Evolutionary conservation across 2,329 filamentous ascomycete genomes (phyloP).

Genomic region (Samsoniella hepiali): DNA sequence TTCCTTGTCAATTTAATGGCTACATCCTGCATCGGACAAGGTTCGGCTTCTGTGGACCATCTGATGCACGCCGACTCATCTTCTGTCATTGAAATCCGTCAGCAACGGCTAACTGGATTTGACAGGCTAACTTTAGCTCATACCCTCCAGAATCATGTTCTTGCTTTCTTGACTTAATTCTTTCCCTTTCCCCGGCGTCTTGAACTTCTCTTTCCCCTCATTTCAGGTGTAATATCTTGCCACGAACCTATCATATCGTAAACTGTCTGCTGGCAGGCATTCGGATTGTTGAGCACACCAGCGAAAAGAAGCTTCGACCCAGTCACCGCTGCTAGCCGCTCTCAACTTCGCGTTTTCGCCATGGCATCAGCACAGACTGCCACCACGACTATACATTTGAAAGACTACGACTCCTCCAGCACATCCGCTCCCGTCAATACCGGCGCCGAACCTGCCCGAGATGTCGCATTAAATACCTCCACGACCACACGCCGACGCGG

Average conservation of each 20-base stretch:
- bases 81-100: slow-evolving; percentile 3
- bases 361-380: neutral
- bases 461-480: neutral
- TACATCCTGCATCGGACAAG: neutral
- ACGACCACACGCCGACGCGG: slow-evolving; percentile 2
- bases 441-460: neutral
- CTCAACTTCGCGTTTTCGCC: neutral
- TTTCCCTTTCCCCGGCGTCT: too few relatives aligned
- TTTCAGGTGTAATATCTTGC: neutral
- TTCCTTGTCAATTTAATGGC: neutral
- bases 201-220: too few relatives aligned
- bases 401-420: slow-evolving; percentile 6
- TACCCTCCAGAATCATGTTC: neutral
- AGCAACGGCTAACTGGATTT: neutral
- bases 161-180: too few relatives aligned
- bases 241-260: neutral
- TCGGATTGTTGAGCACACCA: too few relatives aligned
- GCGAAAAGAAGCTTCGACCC: neutral
- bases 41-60: slow-evolving; percentile 10
- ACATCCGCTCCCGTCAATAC: slow-evolving; percentile 1
- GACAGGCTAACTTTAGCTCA: neutral
- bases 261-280: too few relatives aligned
- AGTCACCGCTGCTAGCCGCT: neutral
- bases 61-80: slow-evolving; percentile 8
- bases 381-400: neutral